Evolutionary conservation across 2,329 filamentous ascomycete genomes (phyloP).

Genomic region (Xylaria sp.): DNA sequence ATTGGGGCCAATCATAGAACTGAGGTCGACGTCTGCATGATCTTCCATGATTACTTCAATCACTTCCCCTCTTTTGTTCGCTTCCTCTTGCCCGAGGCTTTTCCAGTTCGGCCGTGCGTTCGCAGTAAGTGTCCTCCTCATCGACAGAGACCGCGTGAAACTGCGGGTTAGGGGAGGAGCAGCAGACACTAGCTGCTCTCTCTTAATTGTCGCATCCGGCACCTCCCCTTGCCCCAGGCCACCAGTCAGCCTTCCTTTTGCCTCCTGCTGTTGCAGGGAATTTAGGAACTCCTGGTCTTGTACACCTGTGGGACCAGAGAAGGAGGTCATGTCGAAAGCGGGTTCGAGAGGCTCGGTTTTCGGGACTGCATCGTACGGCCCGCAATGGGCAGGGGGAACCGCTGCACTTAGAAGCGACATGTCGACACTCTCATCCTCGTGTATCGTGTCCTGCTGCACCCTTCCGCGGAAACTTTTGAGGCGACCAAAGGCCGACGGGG

Average conservation of each 20-base stretch:
- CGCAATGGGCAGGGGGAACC: slow-evolving; percentile 49
- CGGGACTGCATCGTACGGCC: slow-evolving; percentile 46
- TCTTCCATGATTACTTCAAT: slow-evolving; percentile 68
- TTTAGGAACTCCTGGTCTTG: slow-evolving; percentile 60
- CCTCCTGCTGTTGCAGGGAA: slow-evolving; percentile 63
- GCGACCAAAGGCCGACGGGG: slow-evolving; percentile 37
- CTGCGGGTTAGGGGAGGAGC: slow-evolving; percentile 50
- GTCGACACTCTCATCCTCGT: slow-evolving; percentile 49
- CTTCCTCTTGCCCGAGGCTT: slow-evolving; percentile 66
- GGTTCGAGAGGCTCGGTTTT: slow-evolving; percentile 46
- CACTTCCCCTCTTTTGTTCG: slow-evolving; percentile 68
- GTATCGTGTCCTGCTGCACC: slow-evolving; percentile 45
- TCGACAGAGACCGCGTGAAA: slow-evolving; percentile 57
- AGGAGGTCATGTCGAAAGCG: slow-evolving; percentile 60
- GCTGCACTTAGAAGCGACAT: slow-evolving; percentile 48
- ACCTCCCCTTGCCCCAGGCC: slow-evolving; percentile 66
- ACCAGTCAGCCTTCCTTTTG: slow-evolving; percentile 66
- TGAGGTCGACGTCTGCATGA: slow-evolving; percentile 61
- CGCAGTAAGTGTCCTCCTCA: slow-evolving; percentile 45
- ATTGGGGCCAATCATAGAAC: slow-evolving; percentile 60
- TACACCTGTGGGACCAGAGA: slow-evolving; percentile 57
- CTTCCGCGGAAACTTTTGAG: slow-evolving; percentile 44
- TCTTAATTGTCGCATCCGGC: slow-evolving; percentile 59
- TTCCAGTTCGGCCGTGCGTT: slow-evolving; percentile 56
- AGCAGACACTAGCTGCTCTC: slow-evolving; percentile 61